These are phyloP conservation scores for Malassezia obtusa DNA, from an alignment of 1,284 basidiomycete species.

Conservation along the genomic window DNA sequence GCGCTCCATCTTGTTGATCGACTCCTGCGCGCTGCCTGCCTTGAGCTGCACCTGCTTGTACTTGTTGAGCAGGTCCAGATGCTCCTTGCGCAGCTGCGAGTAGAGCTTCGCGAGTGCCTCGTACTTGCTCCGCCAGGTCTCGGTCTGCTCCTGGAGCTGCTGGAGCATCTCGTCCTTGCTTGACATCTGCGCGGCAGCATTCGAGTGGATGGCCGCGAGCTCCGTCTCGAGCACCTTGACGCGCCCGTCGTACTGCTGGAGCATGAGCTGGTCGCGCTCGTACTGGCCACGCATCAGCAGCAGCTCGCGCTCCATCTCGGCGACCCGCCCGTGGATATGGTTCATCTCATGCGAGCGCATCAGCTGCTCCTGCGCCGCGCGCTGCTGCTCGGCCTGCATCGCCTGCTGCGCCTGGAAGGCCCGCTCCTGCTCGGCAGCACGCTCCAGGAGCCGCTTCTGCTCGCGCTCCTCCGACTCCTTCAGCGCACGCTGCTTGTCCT, in stretches of 20 bases:
- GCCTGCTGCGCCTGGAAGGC: constrained; percentile 86
- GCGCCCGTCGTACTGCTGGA: constrained; percentile 93
- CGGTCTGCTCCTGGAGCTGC: constrained; percentile 92
- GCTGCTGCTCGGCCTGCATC: constrained; percentile 77
- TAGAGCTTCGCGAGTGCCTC: constrained; percentile 97
- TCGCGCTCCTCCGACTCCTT: constrained; percentile 71
- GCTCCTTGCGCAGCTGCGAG: constrained; percentile 91
- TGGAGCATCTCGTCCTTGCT: constrained; percentile 93
- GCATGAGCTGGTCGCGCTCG: constrained; percentile 92
- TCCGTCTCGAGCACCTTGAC: constrained; percentile 94
- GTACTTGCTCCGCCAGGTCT: constrained; percentile 96
- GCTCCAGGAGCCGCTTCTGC: constrained; percentile 65
- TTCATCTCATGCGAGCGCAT: constrained; percentile 64
- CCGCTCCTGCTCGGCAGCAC: constrained; percentile 68
- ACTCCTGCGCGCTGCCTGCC: constrained; percentile 95
- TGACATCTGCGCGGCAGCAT: constrained; percentile 74
- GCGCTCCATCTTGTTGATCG: constrained; percentile 96
- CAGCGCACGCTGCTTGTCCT: constrained; percentile 80
- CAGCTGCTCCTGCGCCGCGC: constrained; percentile 77
- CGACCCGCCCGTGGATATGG: constrained; percentile 53
- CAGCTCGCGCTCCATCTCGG: constrained; percentile 79
- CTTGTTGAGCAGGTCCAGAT: constrained; percentile 91
- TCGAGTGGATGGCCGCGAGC: constrained; percentile 65
- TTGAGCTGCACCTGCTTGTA: constrained; percentile 97
- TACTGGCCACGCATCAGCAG: constrained; percentile 91